These are phyloP conservation scores for Plectosphaerella sp. DNA, from an alignment of 2,329 filamentous ascomycete species.

Conservation along the genomic window DNA sequence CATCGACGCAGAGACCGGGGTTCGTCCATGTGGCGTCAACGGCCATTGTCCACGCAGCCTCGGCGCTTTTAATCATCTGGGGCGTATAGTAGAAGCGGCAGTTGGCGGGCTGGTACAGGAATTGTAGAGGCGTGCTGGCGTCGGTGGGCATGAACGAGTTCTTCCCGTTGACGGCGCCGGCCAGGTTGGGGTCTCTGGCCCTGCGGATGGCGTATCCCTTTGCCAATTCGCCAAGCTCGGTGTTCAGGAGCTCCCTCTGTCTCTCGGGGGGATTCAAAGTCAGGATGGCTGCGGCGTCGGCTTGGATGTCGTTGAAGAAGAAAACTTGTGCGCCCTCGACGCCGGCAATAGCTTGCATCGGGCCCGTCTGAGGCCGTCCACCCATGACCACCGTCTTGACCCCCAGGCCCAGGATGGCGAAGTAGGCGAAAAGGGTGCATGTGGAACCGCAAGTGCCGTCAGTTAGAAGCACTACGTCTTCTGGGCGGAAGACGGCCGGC, in stretches of 20 bases:
- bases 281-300: conserved; percentile 19
- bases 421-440: conserved; percentile 50
- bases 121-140: conserved; percentile 35
- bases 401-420: conserved; percentile 44
- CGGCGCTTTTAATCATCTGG: conserved; percentile 34
- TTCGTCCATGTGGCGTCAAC: conserved; percentile 30
- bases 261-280: conserved; percentile 13
- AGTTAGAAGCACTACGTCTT: conserved; percentile 48
- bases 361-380: conserved; percentile 34
- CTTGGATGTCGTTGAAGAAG: conserved; percentile 20
- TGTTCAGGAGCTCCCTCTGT: conserved; percentile 10
- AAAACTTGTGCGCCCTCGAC: conserved; percentile 40
- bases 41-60: conserved; percentile 32
- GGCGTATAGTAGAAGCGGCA: conserved; percentile 43
- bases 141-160: conserved; percentile 25
- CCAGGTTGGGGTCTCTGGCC: conserved; percentile 12
- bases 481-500: conserved; percentile 41
- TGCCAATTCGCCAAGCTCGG: conserved; percentile 23
- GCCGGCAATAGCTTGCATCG: conserved; percentile 45
- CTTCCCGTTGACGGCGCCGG: conserved; percentile 28
- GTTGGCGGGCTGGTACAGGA: conserved; percentile 38
- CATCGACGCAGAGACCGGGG: conserved; percentile 25
- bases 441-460: conserved; percentile 52
- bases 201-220: conserved; percentile 27
- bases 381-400: conserved; percentile 44